Percentiles rank a stretch among this genome's conserved stretches.
Conservation (phyloP, 352 stramenopile species). For the Globisporangium viniferum region DNA sequence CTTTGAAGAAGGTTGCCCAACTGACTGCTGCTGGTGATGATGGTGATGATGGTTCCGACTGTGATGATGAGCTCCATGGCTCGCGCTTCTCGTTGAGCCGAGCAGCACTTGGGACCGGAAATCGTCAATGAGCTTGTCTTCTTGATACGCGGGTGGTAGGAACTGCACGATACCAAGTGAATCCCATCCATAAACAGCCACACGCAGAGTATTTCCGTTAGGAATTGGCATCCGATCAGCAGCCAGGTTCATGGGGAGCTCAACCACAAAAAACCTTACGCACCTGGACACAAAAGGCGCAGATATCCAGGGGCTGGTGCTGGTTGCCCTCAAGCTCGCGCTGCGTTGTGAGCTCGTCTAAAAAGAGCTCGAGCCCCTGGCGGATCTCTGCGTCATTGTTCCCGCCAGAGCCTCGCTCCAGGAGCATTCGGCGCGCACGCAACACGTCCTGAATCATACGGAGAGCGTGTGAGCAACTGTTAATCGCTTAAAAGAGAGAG, state of each 20-base stretch:
- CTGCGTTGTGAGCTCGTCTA: constrained; percentile 34
- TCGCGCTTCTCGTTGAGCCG: constrained; percentile 14
- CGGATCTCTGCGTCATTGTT: constrained; percentile 22
- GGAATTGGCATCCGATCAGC: neutral
- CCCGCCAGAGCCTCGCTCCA: constrained; percentile 29
- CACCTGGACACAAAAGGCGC: constrained; percentile 42
- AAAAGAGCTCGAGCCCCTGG: constrained; percentile 42
- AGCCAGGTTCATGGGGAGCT: neutral
- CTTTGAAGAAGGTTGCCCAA: constrained; percentile 3
- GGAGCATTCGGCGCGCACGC: constrained; percentile 49
- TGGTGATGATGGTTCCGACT: constrained; percentile 9
- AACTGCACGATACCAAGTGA: constrained; percentile 25
- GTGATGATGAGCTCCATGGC: constrained; percentile 9
- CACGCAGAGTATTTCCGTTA: neutral
- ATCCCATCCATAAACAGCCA: neutral
- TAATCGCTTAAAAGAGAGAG: neutral
- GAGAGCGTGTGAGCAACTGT: constrained; percentile 4
- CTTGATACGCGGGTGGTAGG: constrained; percentile 41
- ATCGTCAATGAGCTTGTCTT: constrained; percentile 35
- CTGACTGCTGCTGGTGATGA: constrained; percentile 15
- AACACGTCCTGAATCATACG: constrained; percentile 37
- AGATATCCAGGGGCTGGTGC: constrained; percentile 39
- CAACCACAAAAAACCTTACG: neutral
- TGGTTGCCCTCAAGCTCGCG: constrained; percentile 29
- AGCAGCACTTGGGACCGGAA: constrained; percentile 25